These are phyloP conservation scores for Agrostemma githago DNA, from an alignment of 148 eudicot species.

Conservation along the genomic window DNA sequence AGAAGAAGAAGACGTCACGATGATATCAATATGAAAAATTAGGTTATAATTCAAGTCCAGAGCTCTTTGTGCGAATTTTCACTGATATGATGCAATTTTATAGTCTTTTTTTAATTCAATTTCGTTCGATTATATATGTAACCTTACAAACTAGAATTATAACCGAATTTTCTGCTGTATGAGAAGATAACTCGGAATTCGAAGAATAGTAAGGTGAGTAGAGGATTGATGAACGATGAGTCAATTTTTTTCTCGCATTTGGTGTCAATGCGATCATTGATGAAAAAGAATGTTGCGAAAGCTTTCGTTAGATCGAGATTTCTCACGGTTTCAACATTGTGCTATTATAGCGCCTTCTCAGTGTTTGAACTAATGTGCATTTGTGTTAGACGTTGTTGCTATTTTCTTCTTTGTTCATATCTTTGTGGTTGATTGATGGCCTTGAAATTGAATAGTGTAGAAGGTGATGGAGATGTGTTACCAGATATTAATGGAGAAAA, in stretches of 20 bases:
- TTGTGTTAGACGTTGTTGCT: too few species aligned
- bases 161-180: not conserved
- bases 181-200: conserved; percentile 27
- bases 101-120: not conserved
- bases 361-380: too few species aligned
- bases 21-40: too few species aligned
- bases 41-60: too few species aligned
- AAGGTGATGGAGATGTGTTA: conserved; percentile 94
- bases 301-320: conserved; percentile 72
- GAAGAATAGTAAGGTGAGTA: conserved; percentile 41
- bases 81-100: conserved; percentile 37
- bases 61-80: conserved; percentile 23
- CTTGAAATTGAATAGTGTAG: conserved; percentile 54
- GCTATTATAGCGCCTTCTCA: conserved; percentile 1
- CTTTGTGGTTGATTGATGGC: not conserved
- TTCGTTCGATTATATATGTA: not conserved
- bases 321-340: not conserved
- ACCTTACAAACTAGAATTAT: not conserved
- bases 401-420: conserved; percentile 11
- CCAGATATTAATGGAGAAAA: conserved; percentile 64
- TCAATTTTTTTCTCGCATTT: conserved; percentile 74
- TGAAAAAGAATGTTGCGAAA: conserved; percentile 63
- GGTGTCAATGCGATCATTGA: conserved; percentile 60
- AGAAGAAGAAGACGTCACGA: too few species aligned
- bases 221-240: conserved; percentile 54